phyloP scores from a whole-genome alignment of 371 early-diverging fungal genomes.

The Mortierella sp. region DNA sequence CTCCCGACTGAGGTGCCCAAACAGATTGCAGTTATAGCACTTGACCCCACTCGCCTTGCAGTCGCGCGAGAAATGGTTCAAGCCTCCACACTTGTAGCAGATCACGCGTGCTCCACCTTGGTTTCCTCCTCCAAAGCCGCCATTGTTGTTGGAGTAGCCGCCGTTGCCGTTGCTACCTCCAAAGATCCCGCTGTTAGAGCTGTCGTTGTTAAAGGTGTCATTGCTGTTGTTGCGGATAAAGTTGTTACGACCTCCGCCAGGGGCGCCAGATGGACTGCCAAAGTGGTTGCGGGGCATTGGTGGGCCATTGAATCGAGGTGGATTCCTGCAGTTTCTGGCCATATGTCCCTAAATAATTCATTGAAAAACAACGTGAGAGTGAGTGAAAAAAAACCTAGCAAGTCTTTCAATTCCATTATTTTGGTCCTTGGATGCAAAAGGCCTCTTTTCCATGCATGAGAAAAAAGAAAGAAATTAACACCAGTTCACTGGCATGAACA shows the following conservation, averaged over 20 bases:
- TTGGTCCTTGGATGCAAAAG: too few relatives aligned
- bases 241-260: background rate
- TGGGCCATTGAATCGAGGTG: conserved; percentile 47
- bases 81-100: conserved; percentile 73
- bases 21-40: conserved; percentile 71
- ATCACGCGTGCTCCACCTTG: conserved; percentile 54
- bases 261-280: conserved; percentile 16
- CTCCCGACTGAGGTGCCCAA: conserved; percentile 67
- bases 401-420: too few relatives aligned
- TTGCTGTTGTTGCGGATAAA: conserved; percentile 5
- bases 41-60: conserved; percentile 73
- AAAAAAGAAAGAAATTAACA: too few relatives aligned
- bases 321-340: conserved; percentile 67
- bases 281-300: conserved; percentile 41
- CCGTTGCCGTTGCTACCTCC: conserved; percentile 15
- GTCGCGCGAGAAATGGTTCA: conserved; percentile 75
- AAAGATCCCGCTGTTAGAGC: conserved; percentile 7
- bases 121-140: conserved; percentile 21
- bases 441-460: background rate
- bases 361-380: background rate
- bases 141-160: background rate
- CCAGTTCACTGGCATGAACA: background rate
- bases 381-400: background rate
- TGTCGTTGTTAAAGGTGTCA: background rate
- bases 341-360: conserved; percentile 66